A percentile compares a stretch with the other conserved stretches of the same genome.
phyloP scores from a whole-genome alignment of 2,329 filamentous ascomycete species.

The Colletotrichum paranaense region DNA sequence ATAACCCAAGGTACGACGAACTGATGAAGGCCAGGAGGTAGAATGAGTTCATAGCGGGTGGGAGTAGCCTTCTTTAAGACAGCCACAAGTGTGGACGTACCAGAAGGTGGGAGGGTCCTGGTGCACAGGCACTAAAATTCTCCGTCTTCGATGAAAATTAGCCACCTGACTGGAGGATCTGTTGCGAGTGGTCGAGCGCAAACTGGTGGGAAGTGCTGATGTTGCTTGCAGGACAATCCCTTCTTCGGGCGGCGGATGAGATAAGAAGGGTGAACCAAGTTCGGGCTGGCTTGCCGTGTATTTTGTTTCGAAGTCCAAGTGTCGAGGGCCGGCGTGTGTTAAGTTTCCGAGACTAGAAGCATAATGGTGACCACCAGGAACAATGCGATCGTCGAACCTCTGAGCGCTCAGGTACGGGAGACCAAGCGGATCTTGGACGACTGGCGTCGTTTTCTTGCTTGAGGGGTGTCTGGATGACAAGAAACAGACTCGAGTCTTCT shows the following conservation, averaged over 20 bases:
- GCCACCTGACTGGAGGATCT: slow-evolving; percentile 39
- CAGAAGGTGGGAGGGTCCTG: slow-evolving; percentile 37
- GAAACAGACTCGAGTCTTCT: slow-evolving; percentile 33
- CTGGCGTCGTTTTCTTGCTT: slow-evolving; percentile 29
- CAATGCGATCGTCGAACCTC: slow-evolving; percentile 38
- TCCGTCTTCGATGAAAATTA: slow-evolving; percentile 38
- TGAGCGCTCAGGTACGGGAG: slow-evolving; percentile 38
- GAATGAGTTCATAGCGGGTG: slow-evolving; percentile 38
- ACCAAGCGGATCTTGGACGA: slow-evolving; percentile 36
- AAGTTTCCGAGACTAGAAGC: slow-evolving; percentile 47
- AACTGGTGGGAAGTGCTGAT: slow-evolving; percentile 39
- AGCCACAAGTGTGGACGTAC: slow-evolving; percentile 37
- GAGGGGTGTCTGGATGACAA: slow-evolving; percentile 35
- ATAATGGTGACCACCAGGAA: slow-evolving; percentile 40
- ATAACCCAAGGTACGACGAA: slow-evolving; percentile 37
- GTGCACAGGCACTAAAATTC: slow-evolving; percentile 41
- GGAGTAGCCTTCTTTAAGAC: slow-evolving; percentile 41
- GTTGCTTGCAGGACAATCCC: slow-evolving; percentile 38
- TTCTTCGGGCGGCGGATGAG: slow-evolving; percentile 39
- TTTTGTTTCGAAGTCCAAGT: slow-evolving; percentile 47
- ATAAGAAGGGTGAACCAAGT: slow-evolving; percentile 41
- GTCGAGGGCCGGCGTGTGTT: slow-evolving; percentile 44
- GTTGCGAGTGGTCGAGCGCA: slow-evolving; percentile 39
- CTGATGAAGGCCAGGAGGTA: slow-evolving; percentile 33
- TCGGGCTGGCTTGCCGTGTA: slow-evolving; percentile 42